Percentiles rank a stretch among this genome's conserved stretches.
Conservation (phyloP, 805 yeast genomes). For the Metschnikowia cerradonensis region DNA sequence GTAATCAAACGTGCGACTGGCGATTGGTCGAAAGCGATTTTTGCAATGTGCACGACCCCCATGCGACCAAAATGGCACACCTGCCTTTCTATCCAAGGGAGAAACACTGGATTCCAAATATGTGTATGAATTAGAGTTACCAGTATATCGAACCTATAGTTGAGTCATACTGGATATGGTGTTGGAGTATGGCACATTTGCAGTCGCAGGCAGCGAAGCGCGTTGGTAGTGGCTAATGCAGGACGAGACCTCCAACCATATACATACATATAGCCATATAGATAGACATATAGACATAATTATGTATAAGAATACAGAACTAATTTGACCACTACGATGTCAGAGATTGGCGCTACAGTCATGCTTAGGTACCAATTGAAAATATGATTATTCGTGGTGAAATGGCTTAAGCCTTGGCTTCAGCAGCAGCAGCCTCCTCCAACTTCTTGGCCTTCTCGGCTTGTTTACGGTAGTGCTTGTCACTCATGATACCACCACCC, state of each 20-base stretch:
- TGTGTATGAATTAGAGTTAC: no score
- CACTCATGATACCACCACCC: conserved; percentile 99
- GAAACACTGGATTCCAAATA: background rate
- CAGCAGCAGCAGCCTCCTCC: conserved; percentile 27
- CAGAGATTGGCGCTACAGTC: background rate
- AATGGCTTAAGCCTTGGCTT: conserved; percentile 4
- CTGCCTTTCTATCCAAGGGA: background rate
- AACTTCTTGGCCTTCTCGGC: conserved; percentile 70
- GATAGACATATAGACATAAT: no score
- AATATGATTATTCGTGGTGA: background rate
- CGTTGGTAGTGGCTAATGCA: background rate
- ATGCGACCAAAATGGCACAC: background rate
- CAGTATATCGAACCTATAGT: background rate
- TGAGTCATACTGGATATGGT: background rate
- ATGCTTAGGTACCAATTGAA: background rate
- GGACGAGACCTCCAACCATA: background rate
- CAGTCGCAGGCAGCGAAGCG: background rate
- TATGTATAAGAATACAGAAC: no score
- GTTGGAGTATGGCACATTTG: background rate
- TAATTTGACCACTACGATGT: no score
- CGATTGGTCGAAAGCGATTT: conserved; percentile 16
- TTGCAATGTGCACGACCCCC: conserved; percentile 10
- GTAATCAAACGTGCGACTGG: conserved; percentile 19
- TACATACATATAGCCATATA: no score
- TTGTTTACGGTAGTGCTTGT: conserved; percentile 82